Base-by-base conservation (phyloP, 2,329 filamentous ascomycete species). In the Biscogniauxia marginata region DNA sequence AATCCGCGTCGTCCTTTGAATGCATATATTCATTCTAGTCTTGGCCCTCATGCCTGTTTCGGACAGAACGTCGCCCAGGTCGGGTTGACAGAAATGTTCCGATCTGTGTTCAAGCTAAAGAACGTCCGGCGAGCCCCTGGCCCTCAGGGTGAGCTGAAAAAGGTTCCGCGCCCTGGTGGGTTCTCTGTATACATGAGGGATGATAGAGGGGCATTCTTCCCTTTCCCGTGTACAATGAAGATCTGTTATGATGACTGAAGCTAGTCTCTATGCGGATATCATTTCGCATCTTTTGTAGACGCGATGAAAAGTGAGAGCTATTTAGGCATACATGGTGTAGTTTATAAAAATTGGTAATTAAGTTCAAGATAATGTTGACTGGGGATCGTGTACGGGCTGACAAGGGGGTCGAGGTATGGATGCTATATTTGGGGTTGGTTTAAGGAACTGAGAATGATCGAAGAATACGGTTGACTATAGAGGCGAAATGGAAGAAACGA, bases 41-140 rank as follows among this genome's bases (percentile, higher is more conserved):
- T 80, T 0, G 88, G 87, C 0, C 79, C 86, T 4, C 84, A 89
- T 64, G 75, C 81, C 2, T 86, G 83, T 57, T 76, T 91, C 0
- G 87, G 86, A 1, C 77, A 78, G 22, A 81, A 86, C 16, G 79
- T 83, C 11, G 84, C 79, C 67, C 78, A 85, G 59, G 77, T 84
- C 1, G 86, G 84, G 0, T 73, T 92, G 56, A 83, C 84, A 0
- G 83, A 87, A 61, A 86, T 91, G 77, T 82, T 91, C 70, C 83
- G 88, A 49, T 81, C 82, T 0, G 73, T 90, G 1, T 88, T 87
- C 65, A 75, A 79, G 56, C 75, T 84, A 63, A 78, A 82, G 62
- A 85, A 84, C 53, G 69, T 92, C 9, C 75, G 84, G 5, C 78
- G 85, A 24, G 85, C 83, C 0, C 75, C 82, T 0, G 89, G 89